A percentile compares a stretch with the other conserved stretches of the same genome.
Conservation (phyloP, 2,329 filamentous ascomycete genomes). For the Orbilia blumenaviensis region DNA sequence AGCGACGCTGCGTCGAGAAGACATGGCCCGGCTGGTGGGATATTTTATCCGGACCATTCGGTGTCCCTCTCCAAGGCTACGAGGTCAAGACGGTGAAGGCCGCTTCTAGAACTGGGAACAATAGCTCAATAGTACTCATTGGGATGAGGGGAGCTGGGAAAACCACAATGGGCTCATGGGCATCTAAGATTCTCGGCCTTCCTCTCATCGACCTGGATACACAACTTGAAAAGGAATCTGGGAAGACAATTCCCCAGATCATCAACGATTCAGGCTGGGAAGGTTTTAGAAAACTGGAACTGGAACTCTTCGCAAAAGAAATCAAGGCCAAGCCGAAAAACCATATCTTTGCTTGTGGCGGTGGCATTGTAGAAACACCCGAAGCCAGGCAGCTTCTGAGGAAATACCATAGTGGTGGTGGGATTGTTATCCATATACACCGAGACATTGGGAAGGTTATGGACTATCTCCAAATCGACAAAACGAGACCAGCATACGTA, state of each 20-base stretch:
- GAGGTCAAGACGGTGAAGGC: slow-evolving; percentile 65
- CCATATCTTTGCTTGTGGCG: slow-evolving; percentile 90
- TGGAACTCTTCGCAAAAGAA: slow-evolving; percentile 75
- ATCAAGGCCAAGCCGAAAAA: slow-evolving; percentile 78
- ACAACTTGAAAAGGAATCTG: slow-evolving; percentile 78
- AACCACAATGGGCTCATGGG: slow-evolving; percentile 89
- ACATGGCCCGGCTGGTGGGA: slow-evolving; percentile 99
- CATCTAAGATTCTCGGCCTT: slow-evolving; percentile 76
- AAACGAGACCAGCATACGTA: slow-evolving; percentile 88
- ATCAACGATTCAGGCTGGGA: slow-evolving; percentile 84
- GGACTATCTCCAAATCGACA: slow-evolving; percentile 85
- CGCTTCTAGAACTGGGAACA: slow-evolving; percentile 33
- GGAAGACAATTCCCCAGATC: slow-evolving; percentile 84
- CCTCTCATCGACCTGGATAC: slow-evolving; percentile 86
- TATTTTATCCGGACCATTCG: slow-evolving; percentile 79
- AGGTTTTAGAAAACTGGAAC: slow-evolving; percentile 81
- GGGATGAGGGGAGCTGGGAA: slow-evolving; percentile 98
- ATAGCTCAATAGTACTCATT: slow-evolving; percentile 83
- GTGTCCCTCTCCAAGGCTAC: slow-evolving; percentile 77
- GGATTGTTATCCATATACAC: slow-evolving; percentile 85
- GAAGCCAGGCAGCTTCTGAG: slow-evolving; percentile 79
- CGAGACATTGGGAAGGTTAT: slow-evolving; percentile 88
- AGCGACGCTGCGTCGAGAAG: slow-evolving; percentile 93
- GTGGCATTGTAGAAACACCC: slow-evolving; percentile 87
- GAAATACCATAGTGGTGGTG: slow-evolving; percentile 77